phyloP scores from a whole-genome alignment of 2,329 filamentous ascomycete species.

The Aspergillus niger region DNA sequence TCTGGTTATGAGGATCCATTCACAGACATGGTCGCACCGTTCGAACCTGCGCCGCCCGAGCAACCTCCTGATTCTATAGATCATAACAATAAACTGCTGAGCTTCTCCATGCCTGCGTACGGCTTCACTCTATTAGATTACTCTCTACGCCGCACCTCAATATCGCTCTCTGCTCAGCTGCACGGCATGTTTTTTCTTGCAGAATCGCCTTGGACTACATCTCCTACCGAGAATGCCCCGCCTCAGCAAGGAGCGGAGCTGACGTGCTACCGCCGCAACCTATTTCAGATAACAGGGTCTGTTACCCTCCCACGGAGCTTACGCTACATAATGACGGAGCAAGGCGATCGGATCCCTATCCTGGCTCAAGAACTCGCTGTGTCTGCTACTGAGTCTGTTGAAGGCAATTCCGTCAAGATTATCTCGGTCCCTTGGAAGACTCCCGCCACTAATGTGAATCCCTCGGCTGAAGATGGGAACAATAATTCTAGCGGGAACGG shows the following conservation, averaged over 20 bases:
- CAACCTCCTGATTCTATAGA: slow-evolving; percentile 60
- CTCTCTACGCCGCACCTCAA: slow-evolving; percentile 56
- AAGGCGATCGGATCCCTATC: slow-evolving; percentile 81
- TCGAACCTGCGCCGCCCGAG: slow-evolving; percentile 47
- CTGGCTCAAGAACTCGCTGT: slow-evolving; percentile 82
- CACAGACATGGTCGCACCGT: slow-evolving; percentile 50
- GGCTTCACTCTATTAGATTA: slow-evolving; percentile 64
- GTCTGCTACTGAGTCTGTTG: slow-evolving; percentile 91
- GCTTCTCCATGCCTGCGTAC: slow-evolving; percentile 67
- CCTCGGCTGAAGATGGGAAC: slow-evolving; percentile 39
- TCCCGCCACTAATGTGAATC: slow-evolving; percentile 69
- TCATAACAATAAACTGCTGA: slow-evolving; percentile 70
- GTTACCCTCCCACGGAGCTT: slow-evolving; percentile 77
- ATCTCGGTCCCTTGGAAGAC: slow-evolving; percentile 99
- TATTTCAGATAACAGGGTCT: slow-evolving; percentile 93
- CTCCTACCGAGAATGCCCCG: slow-evolving; percentile 56
- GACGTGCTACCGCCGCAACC: slow-evolving; percentile 92
- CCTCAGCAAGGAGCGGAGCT: slow-evolving; percentile 65
- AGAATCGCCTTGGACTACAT: slow-evolving; percentile 64
- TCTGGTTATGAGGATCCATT: slow-evolving; percentile 54
- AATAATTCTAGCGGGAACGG: slow-evolving; percentile 29
- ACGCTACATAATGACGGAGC: slow-evolving; percentile 78
- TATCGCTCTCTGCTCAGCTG: slow-evolving; percentile 63
- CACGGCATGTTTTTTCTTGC: slow-evolving; percentile 71
- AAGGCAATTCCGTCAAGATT: slow-evolving; percentile 86